Evolutionary conservation across 2,329 filamentous ascomycete species (phyloP).

Genomic region (Orbilia quercus): DNA sequence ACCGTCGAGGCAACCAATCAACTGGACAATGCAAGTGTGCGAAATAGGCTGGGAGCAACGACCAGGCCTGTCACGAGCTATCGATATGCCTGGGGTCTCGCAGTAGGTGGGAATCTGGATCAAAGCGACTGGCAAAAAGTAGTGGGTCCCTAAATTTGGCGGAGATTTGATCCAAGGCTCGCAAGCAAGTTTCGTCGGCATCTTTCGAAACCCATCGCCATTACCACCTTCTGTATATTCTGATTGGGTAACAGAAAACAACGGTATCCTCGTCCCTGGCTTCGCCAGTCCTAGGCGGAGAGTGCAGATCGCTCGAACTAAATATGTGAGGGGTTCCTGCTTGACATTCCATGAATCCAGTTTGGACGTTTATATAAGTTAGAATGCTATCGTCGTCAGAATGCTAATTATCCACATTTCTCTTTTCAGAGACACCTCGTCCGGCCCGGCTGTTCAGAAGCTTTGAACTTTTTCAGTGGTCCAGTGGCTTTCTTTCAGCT

Average conservation of each 20-base stretch:
- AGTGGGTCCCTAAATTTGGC: slow-evolving; percentile 46
- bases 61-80: slow-evolving; percentile 27
- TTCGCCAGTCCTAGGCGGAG: slow-evolving; percentile 23
- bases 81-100: slow-evolving; percentile 28
- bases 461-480: slow-evolving; percentile 53
- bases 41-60: slow-evolving; percentile 31
- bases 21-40: slow-evolving; percentile 31
- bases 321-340: slow-evolving; percentile 29
- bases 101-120: not conserved
- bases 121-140: slow-evolving; percentile 15
- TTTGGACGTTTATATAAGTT: slow-evolving; percentile 25
- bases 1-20: slow-evolving; percentile 30
- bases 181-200: slow-evolving; percentile 21
- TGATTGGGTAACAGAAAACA: slow-evolving; percentile 41
- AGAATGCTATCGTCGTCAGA: not conserved
- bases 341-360: slow-evolving; percentile 17
- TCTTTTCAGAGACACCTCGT: slow-evolving; percentile 31
- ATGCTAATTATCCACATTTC: slow-evolving; percentile 24
- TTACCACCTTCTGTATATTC: slow-evolving; percentile 33
- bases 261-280: slow-evolving; percentile 32
- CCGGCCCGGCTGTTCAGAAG: slow-evolving; percentile 38
- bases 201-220: slow-evolving; percentile 23
- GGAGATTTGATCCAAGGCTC: slow-evolving; percentile 51
- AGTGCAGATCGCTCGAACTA: slow-evolving; percentile 40
- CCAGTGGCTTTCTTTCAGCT: slow-evolving; percentile 35